Evolutionary conservation across 306 rosid species (phyloP).

Genomic region (Vigna mungo): DNA sequence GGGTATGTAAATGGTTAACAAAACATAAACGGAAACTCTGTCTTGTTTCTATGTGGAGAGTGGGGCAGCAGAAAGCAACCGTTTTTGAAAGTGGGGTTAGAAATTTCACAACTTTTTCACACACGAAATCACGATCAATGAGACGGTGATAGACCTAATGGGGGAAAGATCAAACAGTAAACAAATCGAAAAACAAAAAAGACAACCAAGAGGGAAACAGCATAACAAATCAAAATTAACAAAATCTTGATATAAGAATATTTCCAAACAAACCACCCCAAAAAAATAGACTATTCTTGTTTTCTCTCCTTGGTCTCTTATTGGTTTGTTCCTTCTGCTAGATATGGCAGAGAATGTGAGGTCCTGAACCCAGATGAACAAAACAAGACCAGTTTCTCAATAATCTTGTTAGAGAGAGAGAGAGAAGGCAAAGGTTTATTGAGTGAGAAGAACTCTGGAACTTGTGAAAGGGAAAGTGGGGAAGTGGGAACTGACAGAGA

Average conservation of each 20-base stretch:
- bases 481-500: neutral
- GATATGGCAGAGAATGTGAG: neutral
- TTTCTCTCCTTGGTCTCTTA: neutral
- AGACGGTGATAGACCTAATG: constrained; percentile 1
- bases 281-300: neutral
- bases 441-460: neutral
- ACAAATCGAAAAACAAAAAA: neutral
- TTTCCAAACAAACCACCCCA: neutral
- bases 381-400: neutral
- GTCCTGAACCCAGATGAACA: neutral
- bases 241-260: neutral
- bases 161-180: neutral
- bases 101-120: constrained; percentile 42
- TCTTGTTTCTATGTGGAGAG: constrained; percentile 9
- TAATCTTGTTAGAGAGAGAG: neutral
- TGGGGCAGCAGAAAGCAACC: constrained; percentile 41
- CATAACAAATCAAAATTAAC: neutral
- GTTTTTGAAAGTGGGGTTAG: constrained; percentile 53
- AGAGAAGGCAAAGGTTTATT: neutral
- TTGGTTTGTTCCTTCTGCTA: constrained; percentile 32
- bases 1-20: neutral
- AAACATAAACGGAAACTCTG: neutral
- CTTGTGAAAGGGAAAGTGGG: constrained; percentile 13
- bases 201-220: neutral
- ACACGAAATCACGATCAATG: constrained; percentile 47